Conservation (phyloP, 163 green algal species). For the Scenedesmus sp. region DNA sequence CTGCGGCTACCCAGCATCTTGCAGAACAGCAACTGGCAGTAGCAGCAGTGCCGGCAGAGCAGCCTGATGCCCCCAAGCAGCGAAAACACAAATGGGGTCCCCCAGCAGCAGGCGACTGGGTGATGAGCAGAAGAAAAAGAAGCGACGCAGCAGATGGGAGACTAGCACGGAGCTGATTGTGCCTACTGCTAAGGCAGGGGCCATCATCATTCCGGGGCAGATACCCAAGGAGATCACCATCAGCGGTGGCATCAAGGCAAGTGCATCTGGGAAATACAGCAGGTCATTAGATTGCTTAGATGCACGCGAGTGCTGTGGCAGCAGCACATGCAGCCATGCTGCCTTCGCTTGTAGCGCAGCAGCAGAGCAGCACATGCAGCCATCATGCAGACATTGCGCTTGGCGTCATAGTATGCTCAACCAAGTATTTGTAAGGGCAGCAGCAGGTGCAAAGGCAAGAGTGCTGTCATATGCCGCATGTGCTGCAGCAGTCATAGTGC, state of each 20-base stretch:
- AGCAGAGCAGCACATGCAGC: too few species aligned
- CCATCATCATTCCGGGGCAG: conserved; percentile 57
- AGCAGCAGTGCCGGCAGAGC: conserved; percentile 21
- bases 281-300: too few species aligned
- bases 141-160: conserved; percentile 66
- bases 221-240: conserved; percentile 86
- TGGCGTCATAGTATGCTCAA: too few species aligned
- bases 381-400: too few species aligned
- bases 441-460: too few species aligned
- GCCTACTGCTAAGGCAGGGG: conserved; percentile 37
- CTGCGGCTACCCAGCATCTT: too few species aligned
- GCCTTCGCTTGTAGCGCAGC: too few species aligned
- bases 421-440: too few species aligned
- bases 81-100: conserved; percentile 54
- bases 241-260: conserved; percentile 80
- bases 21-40: conserved; percentile 20
- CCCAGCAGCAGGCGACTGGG: conserved; percentile 41
- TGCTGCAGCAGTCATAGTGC: background rate
- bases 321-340: too few species aligned
- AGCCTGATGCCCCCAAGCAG: background rate
- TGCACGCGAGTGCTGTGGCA: too few species aligned
- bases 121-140: conserved; percentile 55
- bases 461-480: background rate
- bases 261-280: too few species aligned
- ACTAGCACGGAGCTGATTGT: conserved; percentile 49